These are phyloP conservation scores for Dryas octopetala DNA, from an alignment of 306 rosid species.

Conservation along the genomic window DNA sequence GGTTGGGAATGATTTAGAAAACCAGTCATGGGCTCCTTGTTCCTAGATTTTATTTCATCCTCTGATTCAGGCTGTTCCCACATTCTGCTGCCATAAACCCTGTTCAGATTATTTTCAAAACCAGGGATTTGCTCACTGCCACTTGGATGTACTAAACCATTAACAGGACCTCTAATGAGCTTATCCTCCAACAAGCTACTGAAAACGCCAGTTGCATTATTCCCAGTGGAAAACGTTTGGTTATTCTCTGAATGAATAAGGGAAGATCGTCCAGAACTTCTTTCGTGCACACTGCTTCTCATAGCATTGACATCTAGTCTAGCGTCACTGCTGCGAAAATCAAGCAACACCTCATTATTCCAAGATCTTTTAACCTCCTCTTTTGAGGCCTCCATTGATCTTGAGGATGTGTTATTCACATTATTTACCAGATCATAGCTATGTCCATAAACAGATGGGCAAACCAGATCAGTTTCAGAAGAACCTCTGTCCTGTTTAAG, in stretches of 20 bases:
- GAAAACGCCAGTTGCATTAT: slow-evolving; percentile 20
- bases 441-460: slow-evolving; percentile 22
- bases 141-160: slow-evolving; percentile 9
- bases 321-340: slow-evolving; percentile 25
- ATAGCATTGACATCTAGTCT: slow-evolving; percentile 33
- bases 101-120: slow-evolving; percentile 6
- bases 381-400: slow-evolving; percentile 36
- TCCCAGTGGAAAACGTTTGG: slow-evolving; percentile 18
- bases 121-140: slow-evolving; percentile 24
- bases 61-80: slow-evolving; percentile 20
- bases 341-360: slow-evolving; percentile 33
- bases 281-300: slow-evolving; percentile 7
- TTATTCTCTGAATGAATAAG: slow-evolving; percentile 14
- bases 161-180: slow-evolving; percentile 25
- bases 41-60: slow-evolving; percentile 15
- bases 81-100: neutral
- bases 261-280: slow-evolving; percentile 27
- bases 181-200: slow-evolving; percentile 16
- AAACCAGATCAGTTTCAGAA: slow-evolving; percentile 11
- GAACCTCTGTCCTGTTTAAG: slow-evolving; percentile 14
- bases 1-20: slow-evolving; percentile 21
- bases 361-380: slow-evolving; percentile 41
- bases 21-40: neutral
- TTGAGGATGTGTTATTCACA: slow-evolving; percentile 26
- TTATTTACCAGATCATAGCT: slow-evolving; percentile 27